Base-by-base conservation (phyloP, 106 monocot species). In the Hemerocallis citrina region DNA sequence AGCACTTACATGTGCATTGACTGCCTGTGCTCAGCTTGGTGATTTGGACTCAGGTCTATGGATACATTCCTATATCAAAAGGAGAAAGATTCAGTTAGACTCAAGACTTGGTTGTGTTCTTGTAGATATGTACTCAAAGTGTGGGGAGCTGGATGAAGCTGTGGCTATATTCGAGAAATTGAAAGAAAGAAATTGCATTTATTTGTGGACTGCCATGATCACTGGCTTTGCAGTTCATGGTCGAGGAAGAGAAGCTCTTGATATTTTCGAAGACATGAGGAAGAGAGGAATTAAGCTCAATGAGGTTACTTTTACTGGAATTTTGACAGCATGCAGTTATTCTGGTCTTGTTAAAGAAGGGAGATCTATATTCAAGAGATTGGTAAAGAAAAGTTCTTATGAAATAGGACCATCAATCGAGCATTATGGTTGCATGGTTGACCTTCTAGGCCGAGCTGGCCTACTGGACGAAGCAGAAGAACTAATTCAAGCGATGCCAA, bases 391-490 rank as follows among this genome's bases (percentile, higher is more conserved):
- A 30, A 38, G 37, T 38, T 27, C 29, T 8, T 76, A 78, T 37
- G 61, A 67, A 23, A 52, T 89, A 42, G 34, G 30, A 10, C 85
- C 78, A 0, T 72, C 75, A 56, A 81, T 89, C 3, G 89, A 89
- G 68, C 89, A 89, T 32, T 89, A 81, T 35, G 85, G 89, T 23
- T 85, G 80, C 60, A 77, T 82, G 81, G 90, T 90, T 1, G 90
- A 90, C 49, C 82, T 90, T 34, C 64, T 85, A 10, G 74, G 85
- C 59, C 79, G 82, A 16, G 81, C 82, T 1, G 90, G 90, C 3
- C 61, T 55, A 2, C 59, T 90, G 1, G 44, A 78, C 1, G 85
- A 90, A 68, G 85, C 85, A 0, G 59, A 61, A 17, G 61, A 61
- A 7, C 28, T 61, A 0, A 61, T 61, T 42, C 11, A 3, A 23